phyloP scores from a whole-genome alignment of 768 basidiomycete species.

The Exidia glandulosa region DNA sequence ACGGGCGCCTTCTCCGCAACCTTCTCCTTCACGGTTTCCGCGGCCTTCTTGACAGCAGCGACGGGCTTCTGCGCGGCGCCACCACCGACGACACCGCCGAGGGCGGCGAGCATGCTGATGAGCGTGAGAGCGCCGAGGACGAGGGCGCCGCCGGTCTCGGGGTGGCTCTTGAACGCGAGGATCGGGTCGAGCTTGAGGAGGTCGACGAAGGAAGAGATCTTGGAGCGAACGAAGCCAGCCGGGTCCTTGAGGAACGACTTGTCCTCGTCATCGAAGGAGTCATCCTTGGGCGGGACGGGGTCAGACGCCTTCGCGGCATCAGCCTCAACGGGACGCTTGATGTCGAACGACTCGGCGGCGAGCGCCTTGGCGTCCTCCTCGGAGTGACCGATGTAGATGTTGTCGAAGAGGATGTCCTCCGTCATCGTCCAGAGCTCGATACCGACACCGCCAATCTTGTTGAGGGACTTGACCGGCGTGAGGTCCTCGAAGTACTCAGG shows the following conservation, averaged over 20 bases:
- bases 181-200: constrained; percentile 65
- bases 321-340: constrained; percentile 80
- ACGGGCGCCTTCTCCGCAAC: constrained; percentile 47
- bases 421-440: constrained; percentile 99
- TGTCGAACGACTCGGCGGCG: constrained; percentile 78
- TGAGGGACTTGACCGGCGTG: constrained; percentile 68
- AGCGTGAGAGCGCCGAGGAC: constrained; percentile 64
- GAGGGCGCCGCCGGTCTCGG: constrained; percentile 76
- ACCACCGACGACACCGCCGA: constrained; percentile 59
- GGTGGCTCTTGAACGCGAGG: constrained; percentile 75
- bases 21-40: constrained; percentile 56
- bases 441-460: constrained; percentile 89
- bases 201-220: constrained; percentile 72
- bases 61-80: constrained; percentile 45
- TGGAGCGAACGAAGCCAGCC: constrained; percentile 65
- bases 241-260: constrained; percentile 61
- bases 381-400: constrained; percentile 91
- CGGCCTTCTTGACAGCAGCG: constrained; percentile 71
- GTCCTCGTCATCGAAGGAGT: constrained; percentile 37
- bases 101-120: constrained; percentile 72
- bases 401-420: constrained; percentile 85
- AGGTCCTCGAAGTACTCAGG: constrained; percentile 84
- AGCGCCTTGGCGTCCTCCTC: constrained; percentile 71
- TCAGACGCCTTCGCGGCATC: constrained; percentile 40
- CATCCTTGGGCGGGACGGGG: constrained; percentile 22